phyloP scores from a whole-genome alignment of 2,329 filamentous ascomycete species.

The Cladosporium velox region DNA sequence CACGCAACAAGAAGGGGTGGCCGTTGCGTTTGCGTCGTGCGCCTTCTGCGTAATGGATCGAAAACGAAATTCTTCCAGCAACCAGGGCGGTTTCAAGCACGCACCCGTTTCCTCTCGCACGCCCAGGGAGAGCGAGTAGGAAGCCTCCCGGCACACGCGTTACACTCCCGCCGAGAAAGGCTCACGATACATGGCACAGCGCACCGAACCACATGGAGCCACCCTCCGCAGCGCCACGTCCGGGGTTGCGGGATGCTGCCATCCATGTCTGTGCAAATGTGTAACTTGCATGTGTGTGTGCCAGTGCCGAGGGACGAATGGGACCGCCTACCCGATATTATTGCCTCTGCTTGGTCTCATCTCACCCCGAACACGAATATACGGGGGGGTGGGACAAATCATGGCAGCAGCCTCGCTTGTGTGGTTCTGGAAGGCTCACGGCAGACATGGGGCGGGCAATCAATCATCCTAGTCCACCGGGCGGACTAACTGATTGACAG shows the following conservation, averaged over 20 bases:
- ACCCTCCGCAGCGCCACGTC: slow-evolving; percentile 12
- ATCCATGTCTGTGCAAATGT: background rate
- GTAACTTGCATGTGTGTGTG: background rate
- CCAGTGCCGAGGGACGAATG: slow-evolving; percentile 13
- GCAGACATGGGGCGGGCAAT: background rate
- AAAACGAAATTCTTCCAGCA: slow-evolving; percentile 16
- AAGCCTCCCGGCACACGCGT: slow-evolving; percentile 10
- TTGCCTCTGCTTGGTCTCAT: slow-evolving; percentile 11
- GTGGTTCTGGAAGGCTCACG: slow-evolving; percentile 13
- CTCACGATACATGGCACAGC: slow-evolving; percentile 7
- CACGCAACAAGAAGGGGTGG: slow-evolving; percentile 11
- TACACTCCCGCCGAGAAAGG: slow-evolving; percentile 10
- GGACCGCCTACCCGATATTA: slow-evolving; percentile 14
- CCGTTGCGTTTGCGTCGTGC: slow-evolving; percentile 13
- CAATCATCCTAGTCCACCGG: background rate
- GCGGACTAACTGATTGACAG: background rate
- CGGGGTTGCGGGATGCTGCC: slow-evolving; percentile 14
- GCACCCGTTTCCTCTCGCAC: background rate
- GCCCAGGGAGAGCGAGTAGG: slow-evolving; percentile 9
- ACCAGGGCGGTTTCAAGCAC: slow-evolving; percentile 20
- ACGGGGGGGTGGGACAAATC: background rate
- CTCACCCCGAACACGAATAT: slow-evolving; percentile 3
- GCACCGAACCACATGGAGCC: slow-evolving; percentile 6
- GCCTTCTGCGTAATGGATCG: slow-evolving; percentile 18
- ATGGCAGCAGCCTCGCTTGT: background rate